Base-by-base conservation (phyloP, 768 basidiomycete genomes). In the Atractiella rhizophila region DNA sequence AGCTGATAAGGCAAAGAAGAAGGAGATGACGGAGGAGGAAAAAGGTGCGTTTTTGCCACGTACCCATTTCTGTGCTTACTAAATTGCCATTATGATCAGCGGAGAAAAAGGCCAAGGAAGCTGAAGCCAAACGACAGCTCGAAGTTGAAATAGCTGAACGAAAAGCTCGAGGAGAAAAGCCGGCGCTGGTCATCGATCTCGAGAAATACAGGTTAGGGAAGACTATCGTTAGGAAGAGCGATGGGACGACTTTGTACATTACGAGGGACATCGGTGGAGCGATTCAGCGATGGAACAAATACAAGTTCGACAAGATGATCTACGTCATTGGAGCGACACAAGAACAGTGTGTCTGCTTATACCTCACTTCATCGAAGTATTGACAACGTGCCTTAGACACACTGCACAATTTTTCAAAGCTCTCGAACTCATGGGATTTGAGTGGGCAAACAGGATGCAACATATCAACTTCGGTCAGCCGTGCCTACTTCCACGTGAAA, bases 391-490 rank as follows among this genome's bases (percentile, higher is more conserved):
- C 13, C 1, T 35, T 4, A 40, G 28, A n/a, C 85, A 91, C 54
- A 66, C 81, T 29, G 64, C 71, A 1, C 88, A 98, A 55, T 75
- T 94, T 61, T 86, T 91, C 73, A 82, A 88, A 62, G 68, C 88
- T 21, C 68, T 94, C 37, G 67, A 78, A 44, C 66, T 91, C 28
- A 83, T 98, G 78, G 70, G 70, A 4, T 77, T 77, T 61, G 69
- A 74, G 0, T 94, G 78, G 77, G 85, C 86, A 1, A 65, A 70
- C 45, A 63, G 62, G 27, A 67, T 94, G 32, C 66, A 79, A 55
- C 88, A 94, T 59, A 64, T 94, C 59, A 88, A 85, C 35, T 62
- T 57, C 83, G n/a, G n/a, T n/a, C n/a, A n/a, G n/a, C n/a, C n/a
- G n/a, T n/a, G n/a, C n/a, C n/a, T n/a, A n/a, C n/a, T n/a, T n/a